Conservation (phyloP, 129 eudicot genomes). For the Cynara cardunculus region DNA sequence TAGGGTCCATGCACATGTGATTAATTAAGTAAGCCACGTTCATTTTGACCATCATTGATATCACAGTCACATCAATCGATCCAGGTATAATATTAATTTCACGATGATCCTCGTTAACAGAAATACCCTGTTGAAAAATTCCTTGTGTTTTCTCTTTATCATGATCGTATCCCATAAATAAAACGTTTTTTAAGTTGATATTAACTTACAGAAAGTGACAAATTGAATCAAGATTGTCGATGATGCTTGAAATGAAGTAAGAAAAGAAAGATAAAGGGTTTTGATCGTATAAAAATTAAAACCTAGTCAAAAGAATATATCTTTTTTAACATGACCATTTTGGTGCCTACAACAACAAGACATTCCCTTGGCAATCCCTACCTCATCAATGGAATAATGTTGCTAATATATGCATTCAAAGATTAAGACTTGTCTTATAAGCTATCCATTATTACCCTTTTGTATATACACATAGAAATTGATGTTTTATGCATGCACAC, state of each 20-base stretch:
- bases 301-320: constrained; percentile 33
- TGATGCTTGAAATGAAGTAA: neutral
- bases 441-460: constrained; percentile 18
- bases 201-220: neutral
- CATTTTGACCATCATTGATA: neutral
- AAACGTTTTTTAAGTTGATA: constrained; percentile 15
- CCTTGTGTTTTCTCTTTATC: constrained; percentile 16
- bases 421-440: constrained; percentile 27
- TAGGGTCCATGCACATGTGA: constrained; percentile 1
- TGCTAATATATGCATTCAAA: constrained; percentile 13
- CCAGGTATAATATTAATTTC: constrained; percentile 7
- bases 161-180: constrained; percentile 18
- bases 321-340: constrained; percentile 18
- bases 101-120: constrained; percentile 1
- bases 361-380: constrained; percentile 23
- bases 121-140: neutral
- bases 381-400: constrained; percentile 26
- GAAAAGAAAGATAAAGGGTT: neutral
- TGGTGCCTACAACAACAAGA: constrained; percentile 20
- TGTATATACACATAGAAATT: constrained; percentile 13
- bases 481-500: constrained; percentile 16
- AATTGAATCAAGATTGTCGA: constrained; percentile 9
- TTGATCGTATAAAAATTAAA: constrained; percentile 3
- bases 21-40: neutral
- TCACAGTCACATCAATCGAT: neutral